These are phyloP conservation scores for Mallotus repandus DNA, from an alignment of 441 rosid species.

Conservation along the genomic window DNA sequence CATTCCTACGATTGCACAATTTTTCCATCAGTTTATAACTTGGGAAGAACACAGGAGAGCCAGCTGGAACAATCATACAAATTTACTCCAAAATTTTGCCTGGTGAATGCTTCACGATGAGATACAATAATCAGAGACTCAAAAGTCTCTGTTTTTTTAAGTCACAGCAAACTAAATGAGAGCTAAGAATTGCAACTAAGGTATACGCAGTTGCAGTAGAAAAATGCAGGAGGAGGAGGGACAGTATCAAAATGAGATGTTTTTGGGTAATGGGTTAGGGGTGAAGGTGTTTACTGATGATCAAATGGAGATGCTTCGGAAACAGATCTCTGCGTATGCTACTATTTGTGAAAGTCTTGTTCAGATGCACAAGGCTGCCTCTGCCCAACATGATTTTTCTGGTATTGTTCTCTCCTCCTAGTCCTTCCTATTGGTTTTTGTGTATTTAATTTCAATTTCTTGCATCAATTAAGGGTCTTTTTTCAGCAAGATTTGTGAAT, in stretches of 20 bases:
- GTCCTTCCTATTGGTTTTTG: too few species aligned
- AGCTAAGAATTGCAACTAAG: too few species aligned
- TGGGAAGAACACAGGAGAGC: slow-evolving; percentile 92
- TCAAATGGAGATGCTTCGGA: slow-evolving; percentile 75
- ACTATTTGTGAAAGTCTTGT: slow-evolving; percentile 69
- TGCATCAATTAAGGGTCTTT: too few species aligned
- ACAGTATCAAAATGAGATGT: slow-evolving; percentile 19
- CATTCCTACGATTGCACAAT: slow-evolving; percentile 79
- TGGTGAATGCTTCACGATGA: slow-evolving; percentile 69
- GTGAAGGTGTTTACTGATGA: slow-evolving; percentile 89
- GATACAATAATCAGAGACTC: neutral
- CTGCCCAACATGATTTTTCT: slow-evolving; percentile 43
- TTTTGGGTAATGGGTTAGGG: slow-evolving; percentile 23
- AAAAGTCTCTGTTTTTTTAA: too few species aligned
- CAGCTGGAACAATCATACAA: slow-evolving; percentile 82
- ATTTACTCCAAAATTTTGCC: slow-evolving; percentile 89
- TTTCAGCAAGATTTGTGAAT: too few species aligned
- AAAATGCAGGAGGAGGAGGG: slow-evolving; percentile 31
- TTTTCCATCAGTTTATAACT: slow-evolving; percentile 98
- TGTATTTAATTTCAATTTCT: too few species aligned
- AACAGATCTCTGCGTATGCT: slow-evolving; percentile 75
- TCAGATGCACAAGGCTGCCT: slow-evolving; percentile 58
- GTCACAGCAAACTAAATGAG: too few species aligned
- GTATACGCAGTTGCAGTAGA: too few species aligned
- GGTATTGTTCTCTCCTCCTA: too few species aligned